These are phyloP conservation scores for Jatropha curcas DNA, from an alignment of 345 rosid genomes.

Conservation along the genomic window DNA sequence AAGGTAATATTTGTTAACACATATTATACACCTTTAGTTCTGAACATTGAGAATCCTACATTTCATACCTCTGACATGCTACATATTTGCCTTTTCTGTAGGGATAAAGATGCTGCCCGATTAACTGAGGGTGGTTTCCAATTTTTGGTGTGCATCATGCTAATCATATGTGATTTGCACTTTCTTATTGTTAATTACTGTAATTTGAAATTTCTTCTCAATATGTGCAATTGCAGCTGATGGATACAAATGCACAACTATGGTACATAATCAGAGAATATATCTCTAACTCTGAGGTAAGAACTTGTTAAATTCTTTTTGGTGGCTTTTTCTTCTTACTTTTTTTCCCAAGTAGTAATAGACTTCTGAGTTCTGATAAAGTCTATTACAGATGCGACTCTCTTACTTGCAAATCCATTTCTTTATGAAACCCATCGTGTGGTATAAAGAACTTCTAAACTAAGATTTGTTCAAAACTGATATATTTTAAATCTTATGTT, in stretches of 20 bases:
- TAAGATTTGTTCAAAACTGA: neutral
- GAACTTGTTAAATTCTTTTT: constrained; percentile 21
- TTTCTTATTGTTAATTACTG: constrained; percentile 21
- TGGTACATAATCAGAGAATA: constrained; percentile 98
- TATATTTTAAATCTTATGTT: neutral
- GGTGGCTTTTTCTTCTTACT: constrained; percentile 14
- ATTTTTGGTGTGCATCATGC: constrained; percentile 71
- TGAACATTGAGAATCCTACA: constrained; percentile 16
- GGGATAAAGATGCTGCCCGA: constrained; percentile 82
- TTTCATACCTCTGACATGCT: constrained; percentile 14
- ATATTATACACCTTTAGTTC: constrained; percentile 2
- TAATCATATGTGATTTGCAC: constrained; percentile 24
- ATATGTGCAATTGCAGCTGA: constrained; percentile 56
- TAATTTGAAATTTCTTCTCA: constrained; percentile 21
- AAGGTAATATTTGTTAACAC: constrained; percentile 45
- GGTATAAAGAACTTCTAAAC: neutral
- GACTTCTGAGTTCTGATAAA: constrained; percentile 8
- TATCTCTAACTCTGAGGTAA: constrained; percentile 90
- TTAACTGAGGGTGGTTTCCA: constrained; percentile 96
- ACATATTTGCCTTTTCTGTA: constrained; percentile 31
- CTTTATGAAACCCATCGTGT: neutral
- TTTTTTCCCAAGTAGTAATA: neutral
- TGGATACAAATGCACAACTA: constrained; percentile 98
- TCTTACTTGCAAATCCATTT: neutral
- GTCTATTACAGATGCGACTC: neutral